phyloP scores from a whole-genome alignment of 1,284 basidiomycete species.

The Neolentinus lepideus region DNA sequence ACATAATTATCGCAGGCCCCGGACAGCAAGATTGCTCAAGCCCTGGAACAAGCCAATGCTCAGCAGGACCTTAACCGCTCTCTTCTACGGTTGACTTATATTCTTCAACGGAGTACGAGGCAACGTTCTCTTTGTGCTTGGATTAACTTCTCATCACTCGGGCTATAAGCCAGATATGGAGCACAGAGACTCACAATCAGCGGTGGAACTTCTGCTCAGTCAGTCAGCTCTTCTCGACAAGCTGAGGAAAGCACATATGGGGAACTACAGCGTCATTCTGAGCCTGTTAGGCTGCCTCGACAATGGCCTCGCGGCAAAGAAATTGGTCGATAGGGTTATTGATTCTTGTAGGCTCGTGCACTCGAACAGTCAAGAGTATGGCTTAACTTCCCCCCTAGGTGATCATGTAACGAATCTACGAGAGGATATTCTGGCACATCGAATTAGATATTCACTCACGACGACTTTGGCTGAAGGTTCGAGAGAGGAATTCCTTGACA shows the following conservation, averaged over 20 bases:
- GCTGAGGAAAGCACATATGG: constrained; percentile 80
- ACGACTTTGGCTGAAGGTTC: constrained; percentile 55
- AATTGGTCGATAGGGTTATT: constrained; percentile 81
- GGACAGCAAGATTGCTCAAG: constrained; percentile 49
- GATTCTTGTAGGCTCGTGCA: constrained; percentile 65
- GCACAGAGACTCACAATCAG: constrained; percentile 62
- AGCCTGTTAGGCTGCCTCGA: constrained; percentile 88
- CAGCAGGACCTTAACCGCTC: constrained; percentile 84
- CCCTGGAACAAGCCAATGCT: constrained; percentile 71
- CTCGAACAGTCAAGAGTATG: constrained; percentile 1
- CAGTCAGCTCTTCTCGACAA: constrained; percentile 80
- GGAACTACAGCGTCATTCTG: constrained; percentile 86
- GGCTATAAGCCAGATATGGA: constrained; percentile 26
- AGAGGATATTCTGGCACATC: constrained; percentile 80
- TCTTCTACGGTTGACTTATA: constrained; percentile 76
- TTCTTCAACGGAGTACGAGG: constrained; percentile 70
- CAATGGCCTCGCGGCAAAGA: constrained; percentile 76
- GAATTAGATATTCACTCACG: constrained; percentile 80
- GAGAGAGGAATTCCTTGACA: constrained; percentile 48
- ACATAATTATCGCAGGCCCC: constrained; percentile 29
- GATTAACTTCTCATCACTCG: constrained; percentile 6
- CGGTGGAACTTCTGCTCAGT: constrained; percentile 77
- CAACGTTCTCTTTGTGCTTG: constrained; percentile 5
- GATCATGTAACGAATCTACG: constrained; percentile 88
- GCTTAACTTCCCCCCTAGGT: constrained; percentile 27